phyloP scores from a whole-genome alignment of 495 filamentous ascomycete species.

The Podospora comata region DNA sequence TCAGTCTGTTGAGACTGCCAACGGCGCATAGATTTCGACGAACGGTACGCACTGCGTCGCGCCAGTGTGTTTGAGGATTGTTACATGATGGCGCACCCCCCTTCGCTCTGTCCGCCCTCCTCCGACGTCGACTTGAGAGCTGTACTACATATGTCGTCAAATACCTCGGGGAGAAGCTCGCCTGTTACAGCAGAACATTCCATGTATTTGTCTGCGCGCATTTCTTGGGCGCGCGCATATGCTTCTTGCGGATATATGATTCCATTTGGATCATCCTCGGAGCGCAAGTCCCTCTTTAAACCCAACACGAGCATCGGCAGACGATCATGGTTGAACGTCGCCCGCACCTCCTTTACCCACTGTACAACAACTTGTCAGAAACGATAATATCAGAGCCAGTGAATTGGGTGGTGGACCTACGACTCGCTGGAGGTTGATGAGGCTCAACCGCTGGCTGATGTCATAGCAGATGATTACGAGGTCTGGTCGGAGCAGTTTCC shows the following conservation, averaged over 20 bases:
- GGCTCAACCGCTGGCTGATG: constrained; percentile 62
- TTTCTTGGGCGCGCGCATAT: constrained; percentile 71
- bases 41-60: neutral
- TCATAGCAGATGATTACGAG: constrained; percentile 79
- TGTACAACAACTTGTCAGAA: constrained; percentile 31
- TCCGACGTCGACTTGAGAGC: constrained; percentile 58
- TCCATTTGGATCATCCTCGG: constrained; percentile 58
- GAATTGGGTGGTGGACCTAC: constrained; percentile 41
- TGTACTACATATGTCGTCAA: constrained; percentile 74
- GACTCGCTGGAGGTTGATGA: constrained; percentile 58
- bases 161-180: constrained; percentile 67
- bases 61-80: neutral
- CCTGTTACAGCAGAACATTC: constrained; percentile 90
- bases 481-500: constrained; percentile 67
- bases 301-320: constrained; percentile 76
- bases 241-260: constrained; percentile 72
- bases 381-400: constrained; percentile 8
- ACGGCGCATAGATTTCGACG: neutral
- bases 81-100: constrained; percentile 41
- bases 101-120: constrained; percentile 45
- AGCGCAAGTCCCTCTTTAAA: constrained; percentile 75
- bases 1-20: neutral
- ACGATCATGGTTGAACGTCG: constrained; percentile 57
- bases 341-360: constrained; percentile 68
- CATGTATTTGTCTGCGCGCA: constrained; percentile 82